phyloP scores from a whole-genome alignment of 805 yeast species.

The Pichia pseudocactophila region DNA sequence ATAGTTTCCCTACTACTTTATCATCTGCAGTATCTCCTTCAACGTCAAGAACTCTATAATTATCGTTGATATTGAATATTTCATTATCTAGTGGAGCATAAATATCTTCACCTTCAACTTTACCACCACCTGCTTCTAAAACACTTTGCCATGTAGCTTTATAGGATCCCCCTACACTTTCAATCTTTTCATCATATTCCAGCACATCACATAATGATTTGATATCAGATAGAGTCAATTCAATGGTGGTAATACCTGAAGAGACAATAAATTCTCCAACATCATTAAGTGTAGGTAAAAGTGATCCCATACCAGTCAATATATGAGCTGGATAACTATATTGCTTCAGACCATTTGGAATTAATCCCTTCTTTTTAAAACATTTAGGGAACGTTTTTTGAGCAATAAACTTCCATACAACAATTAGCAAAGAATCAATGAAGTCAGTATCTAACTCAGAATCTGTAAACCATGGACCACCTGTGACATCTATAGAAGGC shows the following conservation, averaged over 20 bases:
- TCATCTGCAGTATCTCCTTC: slow-evolving; percentile 11
- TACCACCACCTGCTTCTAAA: slow-evolving; percentile 54
- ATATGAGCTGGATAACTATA: slow-evolving; percentile 21
- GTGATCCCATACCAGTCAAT: slow-evolving; percentile 24
- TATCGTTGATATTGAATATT: slow-evolving; percentile 25
- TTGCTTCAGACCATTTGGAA: slow-evolving; percentile 19
- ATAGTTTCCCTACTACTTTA: slow-evolving; percentile 13
- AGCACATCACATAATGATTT: slow-evolving; percentile 81
- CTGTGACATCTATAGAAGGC: slow-evolving; percentile 93
- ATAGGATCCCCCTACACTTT: slow-evolving; percentile 55
- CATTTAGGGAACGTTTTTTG: slow-evolving; percentile 69
- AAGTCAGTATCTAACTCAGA: slow-evolving; percentile 91
- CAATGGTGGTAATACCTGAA: slow-evolving; percentile 74
- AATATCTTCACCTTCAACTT: slow-evolving; percentile 21
- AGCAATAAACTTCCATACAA: slow-evolving; percentile 82
- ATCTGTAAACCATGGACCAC: slow-evolving; percentile 99
- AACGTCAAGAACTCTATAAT: slow-evolving; percentile 23
- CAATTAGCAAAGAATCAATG: slow-evolving; percentile 71
- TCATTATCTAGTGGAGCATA: slow-evolving; percentile 23
- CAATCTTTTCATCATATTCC: slow-evolving; percentile 78
- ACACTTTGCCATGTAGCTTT: slow-evolving; percentile 80
- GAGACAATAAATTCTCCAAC: slow-evolving; percentile 65
- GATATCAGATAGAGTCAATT: slow-evolving; percentile 64
- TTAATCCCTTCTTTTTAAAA: slow-evolving; percentile 33
- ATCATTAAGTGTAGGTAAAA: slow-evolving; percentile 61